These are phyloP conservation scores for Hemisphaericaspora xylanilytica DNA, from an alignment of 1,139 yeast genomes.

Conservation along the genomic window DNA sequence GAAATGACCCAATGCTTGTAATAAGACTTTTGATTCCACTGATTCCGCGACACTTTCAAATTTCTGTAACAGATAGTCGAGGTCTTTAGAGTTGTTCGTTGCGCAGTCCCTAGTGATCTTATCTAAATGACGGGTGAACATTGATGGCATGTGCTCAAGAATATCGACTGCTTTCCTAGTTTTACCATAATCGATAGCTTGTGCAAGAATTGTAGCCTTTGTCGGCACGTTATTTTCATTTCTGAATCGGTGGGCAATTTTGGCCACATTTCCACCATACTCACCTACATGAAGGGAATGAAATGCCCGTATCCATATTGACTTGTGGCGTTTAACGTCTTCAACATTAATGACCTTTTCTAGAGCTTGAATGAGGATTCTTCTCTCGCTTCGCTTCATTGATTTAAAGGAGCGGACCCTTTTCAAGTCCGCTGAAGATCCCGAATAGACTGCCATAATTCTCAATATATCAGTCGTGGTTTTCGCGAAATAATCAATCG, in stretches of 20 bases:
- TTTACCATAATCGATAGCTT: conserved; percentile 11
- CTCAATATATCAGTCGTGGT: conserved; percentile 13
- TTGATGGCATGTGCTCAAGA: conserved; percentile 9
- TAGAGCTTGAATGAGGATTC: conserved; percentile 7
- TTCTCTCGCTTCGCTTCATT: conserved; percentile 9
- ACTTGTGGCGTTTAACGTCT: conserved; percentile 12
- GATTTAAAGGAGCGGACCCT: conserved; percentile 7
- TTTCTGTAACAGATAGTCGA: conserved; percentile 1
- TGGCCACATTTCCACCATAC: conserved; percentile 5
- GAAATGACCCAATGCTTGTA: conserved; percentile 13
- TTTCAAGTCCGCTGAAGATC: conserved; percentile 4
- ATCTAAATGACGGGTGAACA: conserved; percentile 12
- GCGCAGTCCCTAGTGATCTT: conserved; percentile 10
- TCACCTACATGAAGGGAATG: conserved; percentile 15
- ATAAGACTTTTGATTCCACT: conserved; percentile 11
- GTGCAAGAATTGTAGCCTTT: conserved; percentile 8
- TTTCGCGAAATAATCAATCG: conserved; percentile 8
- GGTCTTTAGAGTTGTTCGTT: background rate
- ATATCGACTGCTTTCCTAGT: conserved; percentile 5
- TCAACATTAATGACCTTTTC: conserved; percentile 12
- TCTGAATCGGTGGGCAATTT: conserved; percentile 10
- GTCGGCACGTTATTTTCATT: conserved; percentile 12
- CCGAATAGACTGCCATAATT: conserved; percentile 12
- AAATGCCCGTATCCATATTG: conserved; percentile 13
- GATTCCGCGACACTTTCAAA: conserved; percentile 4